These are phyloP conservation scores for Fomitopsis betulina DNA, from an alignment of 1,284 basidiomycete genomes.

Conservation along the genomic window DNA sequence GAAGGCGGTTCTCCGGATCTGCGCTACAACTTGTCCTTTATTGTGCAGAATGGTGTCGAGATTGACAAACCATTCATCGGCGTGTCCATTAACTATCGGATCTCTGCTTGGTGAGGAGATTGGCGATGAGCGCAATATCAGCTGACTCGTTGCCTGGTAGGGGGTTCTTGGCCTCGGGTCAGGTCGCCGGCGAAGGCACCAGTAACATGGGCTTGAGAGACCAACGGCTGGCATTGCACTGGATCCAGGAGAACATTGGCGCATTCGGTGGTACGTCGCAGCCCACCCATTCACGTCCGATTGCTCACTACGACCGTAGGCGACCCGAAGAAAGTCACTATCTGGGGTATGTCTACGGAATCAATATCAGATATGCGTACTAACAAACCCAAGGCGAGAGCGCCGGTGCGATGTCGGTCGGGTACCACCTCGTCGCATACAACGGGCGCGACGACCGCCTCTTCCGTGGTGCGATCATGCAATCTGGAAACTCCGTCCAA, in stretches of 20 bases:
- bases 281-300: background rate
- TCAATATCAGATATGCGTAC: background rate
- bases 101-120: background rate
- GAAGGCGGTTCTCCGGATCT: background rate
- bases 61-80: conserved; percentile 1
- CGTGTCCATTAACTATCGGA: background rate
- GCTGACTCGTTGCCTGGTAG: background rate
- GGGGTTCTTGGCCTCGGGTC: background rate
- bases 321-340: background rate
- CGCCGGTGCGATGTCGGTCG: background rate
- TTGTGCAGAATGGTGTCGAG: background rate
- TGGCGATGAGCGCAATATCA: background rate
- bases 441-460: background rate
- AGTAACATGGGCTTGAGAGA: background rate
- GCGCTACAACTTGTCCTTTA: background rate
- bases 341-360: background rate
- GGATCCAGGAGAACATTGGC: background rate
- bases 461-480: conserved; percentile 1
- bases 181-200: background rate
- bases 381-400: background rate
- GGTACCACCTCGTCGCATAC: background rate
- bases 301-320: background rate
- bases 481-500: background rate
- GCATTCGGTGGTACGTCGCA: background rate
- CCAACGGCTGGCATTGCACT: background rate